A percentile compares a stretch with the other conserved stretches of the same genome.
These are phyloP conservation scores for Claviceps fusiformis DNA, from an alignment of 2,329 filamentous ascomycete species.

Conservation along the genomic window DNA sequence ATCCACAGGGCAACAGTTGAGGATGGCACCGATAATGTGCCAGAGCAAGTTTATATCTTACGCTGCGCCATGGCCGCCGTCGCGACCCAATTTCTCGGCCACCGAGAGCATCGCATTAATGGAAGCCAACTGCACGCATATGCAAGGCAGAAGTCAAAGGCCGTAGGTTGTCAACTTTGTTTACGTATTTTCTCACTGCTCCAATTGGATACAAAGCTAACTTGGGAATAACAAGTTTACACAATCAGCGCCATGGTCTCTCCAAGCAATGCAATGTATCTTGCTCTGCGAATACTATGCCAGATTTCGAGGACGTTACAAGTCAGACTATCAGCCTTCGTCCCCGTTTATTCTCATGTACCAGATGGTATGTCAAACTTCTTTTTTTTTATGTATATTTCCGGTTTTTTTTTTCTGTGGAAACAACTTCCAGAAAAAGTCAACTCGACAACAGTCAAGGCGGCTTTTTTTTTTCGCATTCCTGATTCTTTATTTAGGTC, in stretches of 20 bases:
- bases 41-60: constrained; percentile 28
- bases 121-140: constrained; percentile 37
- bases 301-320: constrained; percentile 37
- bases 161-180: constrained; percentile 25
- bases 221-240: constrained; percentile 22
- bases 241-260: constrained; percentile 23
- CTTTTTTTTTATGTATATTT: not conserved
- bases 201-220: constrained; percentile 4
- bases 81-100: constrained; percentile 35
- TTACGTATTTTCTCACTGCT: not conserved
- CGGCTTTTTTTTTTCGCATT: no score
- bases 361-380: constrained; percentile 34
- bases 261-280: constrained; percentile 39
- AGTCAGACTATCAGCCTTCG: constrained; percentile 33
- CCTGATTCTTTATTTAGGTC: not conserved
- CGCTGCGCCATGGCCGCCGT: constrained; percentile 44
- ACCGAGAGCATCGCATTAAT: constrained; percentile 34
- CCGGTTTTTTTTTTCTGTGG: not conserved
- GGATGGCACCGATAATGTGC: constrained; percentile 14
- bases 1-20: constrained; percentile 35
- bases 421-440: not conserved
- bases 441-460: not conserved
- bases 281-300: constrained; percentile 41
- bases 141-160: constrained; percentile 34
- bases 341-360: constrained; percentile 36